These are phyloP conservation scores for Entelexis paramagnoliae DNA, from an alignment of 1,139 yeast genomes.

Conservation along the genomic window DNA sequence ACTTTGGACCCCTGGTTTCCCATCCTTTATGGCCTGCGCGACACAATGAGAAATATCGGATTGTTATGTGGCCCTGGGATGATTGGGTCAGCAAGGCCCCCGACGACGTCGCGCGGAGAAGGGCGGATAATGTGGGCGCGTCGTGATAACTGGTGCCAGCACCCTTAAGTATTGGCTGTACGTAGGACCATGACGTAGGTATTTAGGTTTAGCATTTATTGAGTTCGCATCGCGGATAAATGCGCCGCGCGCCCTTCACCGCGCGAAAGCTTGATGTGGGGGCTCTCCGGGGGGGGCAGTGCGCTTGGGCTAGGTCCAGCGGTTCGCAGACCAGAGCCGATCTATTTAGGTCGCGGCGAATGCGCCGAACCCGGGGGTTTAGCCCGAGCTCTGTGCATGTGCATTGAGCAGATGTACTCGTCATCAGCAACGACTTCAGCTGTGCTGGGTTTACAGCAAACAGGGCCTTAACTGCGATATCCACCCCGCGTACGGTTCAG, in stretches of 20 bases:
- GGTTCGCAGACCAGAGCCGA: no score
- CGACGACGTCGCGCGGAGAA: neutral
- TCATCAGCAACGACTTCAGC: no score
- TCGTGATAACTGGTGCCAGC: neutral
- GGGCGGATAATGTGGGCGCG: neutral
- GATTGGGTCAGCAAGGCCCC: neutral
- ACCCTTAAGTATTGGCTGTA: neutral
- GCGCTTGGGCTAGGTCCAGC: neutral
- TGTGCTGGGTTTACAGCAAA: no score
- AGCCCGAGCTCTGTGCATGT: no score
- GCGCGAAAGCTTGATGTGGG: neutral
- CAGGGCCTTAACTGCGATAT: no score
- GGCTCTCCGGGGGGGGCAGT: neutral
- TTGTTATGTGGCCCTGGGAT: constrained; percentile 1
- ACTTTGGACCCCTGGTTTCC: constrained; percentile 27
- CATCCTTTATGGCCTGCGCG: constrained; percentile 24
- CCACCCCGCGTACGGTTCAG: no score
- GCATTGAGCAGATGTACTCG: no score
- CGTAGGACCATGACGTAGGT: neutral
- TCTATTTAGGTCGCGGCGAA: no score
- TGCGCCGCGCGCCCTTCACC: neutral
- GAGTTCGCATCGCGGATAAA: neutral
- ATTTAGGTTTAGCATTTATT: neutral
- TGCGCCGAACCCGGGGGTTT: no score
- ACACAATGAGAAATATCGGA: neutral